Conservation (phyloP, 148 eudicot genomes). For the Spergularia bocconei region DNA sequence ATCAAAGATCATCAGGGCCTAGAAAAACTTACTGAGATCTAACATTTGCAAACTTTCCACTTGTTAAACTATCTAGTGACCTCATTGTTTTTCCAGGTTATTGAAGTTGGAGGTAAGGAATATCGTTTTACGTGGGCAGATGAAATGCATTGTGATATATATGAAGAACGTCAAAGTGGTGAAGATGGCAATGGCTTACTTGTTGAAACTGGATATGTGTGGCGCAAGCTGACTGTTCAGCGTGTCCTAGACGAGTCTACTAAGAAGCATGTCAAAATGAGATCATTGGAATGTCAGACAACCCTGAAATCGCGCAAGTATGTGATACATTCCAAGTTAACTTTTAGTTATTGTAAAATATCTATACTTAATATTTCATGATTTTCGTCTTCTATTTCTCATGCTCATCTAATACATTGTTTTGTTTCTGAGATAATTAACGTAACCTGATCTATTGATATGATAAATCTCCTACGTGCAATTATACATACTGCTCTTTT, state of each 20-base stretch:
- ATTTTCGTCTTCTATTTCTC: not conserved
- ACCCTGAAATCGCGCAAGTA: constrained; percentile 72
- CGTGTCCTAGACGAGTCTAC: constrained; percentile 86
- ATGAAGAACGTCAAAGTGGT: constrained; percentile 81
- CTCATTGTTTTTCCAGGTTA: constrained; percentile 49
- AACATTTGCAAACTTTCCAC: not conserved
- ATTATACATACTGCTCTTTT: not conserved
- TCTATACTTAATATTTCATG: not conserved
- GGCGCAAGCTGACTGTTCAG: constrained; percentile 89
- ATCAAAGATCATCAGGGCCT: not conserved
- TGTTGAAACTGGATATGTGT: constrained; percentile 87
- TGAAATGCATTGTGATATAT: constrained; percentile 81
- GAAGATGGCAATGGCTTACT: constrained; percentile 90
- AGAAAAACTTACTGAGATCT: not conserved
- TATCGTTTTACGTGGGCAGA: constrained; percentile 85
- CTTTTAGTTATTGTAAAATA: constrained; percentile 10
- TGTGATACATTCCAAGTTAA: constrained; percentile 23
- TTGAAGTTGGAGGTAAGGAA: constrained; percentile 84
- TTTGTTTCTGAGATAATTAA: not conserved
- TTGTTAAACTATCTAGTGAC: not conserved
- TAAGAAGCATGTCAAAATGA: constrained; percentile 84
- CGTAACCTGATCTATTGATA: not conserved
- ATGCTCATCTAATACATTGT: constrained; percentile 3
- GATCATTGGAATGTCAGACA: constrained; percentile 81
- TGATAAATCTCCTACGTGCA: not conserved